A percentile compares a stretch with the other conserved stretches of the same genome.
These are phyloP conservation scores for Carallia pectinifolia DNA, from an alignment of 345 rosid genomes.

Conservation along the genomic window DNA sequence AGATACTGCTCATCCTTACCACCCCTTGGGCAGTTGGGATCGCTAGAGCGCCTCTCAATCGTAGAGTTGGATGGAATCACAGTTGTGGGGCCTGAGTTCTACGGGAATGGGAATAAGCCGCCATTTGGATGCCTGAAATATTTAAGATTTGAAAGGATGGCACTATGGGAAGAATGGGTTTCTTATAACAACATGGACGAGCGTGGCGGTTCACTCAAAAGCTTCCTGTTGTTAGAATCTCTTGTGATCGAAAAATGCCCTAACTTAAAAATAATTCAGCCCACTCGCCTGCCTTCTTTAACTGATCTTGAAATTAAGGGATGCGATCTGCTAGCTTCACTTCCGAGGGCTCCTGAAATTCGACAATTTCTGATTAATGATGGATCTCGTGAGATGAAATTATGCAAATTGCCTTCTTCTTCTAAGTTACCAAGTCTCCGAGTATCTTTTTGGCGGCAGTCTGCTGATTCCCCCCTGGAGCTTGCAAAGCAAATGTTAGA, in stretches of 20 bases:
- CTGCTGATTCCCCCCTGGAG: no score
- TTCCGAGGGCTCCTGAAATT: neutral
- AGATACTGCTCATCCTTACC: neutral
- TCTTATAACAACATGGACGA: neutral
- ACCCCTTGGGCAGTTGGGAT: neutral
- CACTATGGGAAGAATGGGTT: constrained; percentile 33
- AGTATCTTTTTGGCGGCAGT: neutral
- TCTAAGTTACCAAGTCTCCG: neutral
- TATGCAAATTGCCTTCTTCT: neutral
- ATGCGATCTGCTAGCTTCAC: constrained; percentile 12
- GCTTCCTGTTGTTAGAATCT: neutral
- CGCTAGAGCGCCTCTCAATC: neutral
- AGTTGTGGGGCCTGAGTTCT: constrained; percentile 3
- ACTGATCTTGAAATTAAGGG: constrained; percentile 21
- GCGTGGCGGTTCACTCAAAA: no score
- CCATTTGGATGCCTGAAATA: constrained; percentile 36
- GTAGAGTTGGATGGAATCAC: neutral
- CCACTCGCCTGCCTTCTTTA: constrained; percentile 1
- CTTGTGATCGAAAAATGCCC: constrained; percentile 32
- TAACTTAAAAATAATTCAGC: constrained; percentile 20
- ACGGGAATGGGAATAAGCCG: neutral
- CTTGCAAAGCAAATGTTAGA: no score
- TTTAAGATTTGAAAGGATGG: constrained; percentile 28
- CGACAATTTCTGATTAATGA: neutral
- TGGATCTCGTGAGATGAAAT: neutral